phyloP scores from a whole-genome alignment of 2,329 filamentous ascomycete species.

The Fusarium keratoplasticum region DNA sequence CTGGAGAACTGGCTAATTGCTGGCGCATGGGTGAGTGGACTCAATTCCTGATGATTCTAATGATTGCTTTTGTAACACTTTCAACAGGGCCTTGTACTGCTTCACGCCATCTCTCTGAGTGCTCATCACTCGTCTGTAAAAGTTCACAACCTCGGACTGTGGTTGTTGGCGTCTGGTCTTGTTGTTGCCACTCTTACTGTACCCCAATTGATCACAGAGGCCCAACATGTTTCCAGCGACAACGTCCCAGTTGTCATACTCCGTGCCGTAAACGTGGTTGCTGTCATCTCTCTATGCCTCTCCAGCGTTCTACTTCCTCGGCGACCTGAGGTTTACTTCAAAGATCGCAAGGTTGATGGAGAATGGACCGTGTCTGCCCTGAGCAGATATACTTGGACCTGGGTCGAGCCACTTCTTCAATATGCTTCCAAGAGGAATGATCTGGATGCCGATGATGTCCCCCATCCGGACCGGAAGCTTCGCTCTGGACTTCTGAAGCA shows the following conservation, averaged over 20 bases:
- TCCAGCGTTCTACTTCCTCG: constrained; percentile 70
- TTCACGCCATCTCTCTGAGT: constrained; percentile 64
- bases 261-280: constrained; percentile 59
- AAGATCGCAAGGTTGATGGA: constrained; percentile 71
- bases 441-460: constrained; percentile 72
- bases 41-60: background rate
- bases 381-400: constrained; percentile 73
- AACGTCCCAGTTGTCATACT: constrained; percentile 57
- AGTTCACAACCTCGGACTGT: constrained; percentile 65
- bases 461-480: constrained; percentile 67
- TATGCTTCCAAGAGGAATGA: constrained; percentile 67
- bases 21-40: constrained; percentile 70
- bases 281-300: constrained; percentile 58
- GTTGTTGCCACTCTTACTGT: constrained; percentile 58
- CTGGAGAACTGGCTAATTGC: constrained; percentile 70
- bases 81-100: constrained; percentile 60
- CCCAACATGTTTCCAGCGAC: constrained; percentile 45
- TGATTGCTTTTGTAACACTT: constrained; percentile 5
- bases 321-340: constrained; percentile 73
- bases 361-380: constrained; percentile 72
- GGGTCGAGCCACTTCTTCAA: constrained; percentile 67
- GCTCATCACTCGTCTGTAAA: constrained; percentile 63
- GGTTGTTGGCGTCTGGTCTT: constrained; percentile 60
- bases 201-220: constrained; percentile 57
- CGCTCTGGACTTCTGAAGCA: constrained; percentile 62